phyloP scores from a whole-genome alignment of 768 basidiomycete species.

The Daedaleopsis sinensis region DNA sequence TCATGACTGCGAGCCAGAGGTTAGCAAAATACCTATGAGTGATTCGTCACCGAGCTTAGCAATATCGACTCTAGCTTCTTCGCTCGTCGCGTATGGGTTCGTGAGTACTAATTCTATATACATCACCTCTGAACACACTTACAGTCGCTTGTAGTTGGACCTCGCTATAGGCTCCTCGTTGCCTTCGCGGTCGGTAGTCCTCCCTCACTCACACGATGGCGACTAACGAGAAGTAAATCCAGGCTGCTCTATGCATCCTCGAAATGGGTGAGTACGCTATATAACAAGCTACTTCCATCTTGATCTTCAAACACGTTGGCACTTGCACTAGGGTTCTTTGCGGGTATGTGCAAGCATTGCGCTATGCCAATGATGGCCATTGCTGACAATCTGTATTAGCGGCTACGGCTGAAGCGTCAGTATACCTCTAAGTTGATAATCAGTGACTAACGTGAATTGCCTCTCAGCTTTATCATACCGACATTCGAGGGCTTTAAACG shows the following conservation, averaged over 20 bases:
- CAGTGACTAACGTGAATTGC: too few species aligned
- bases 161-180: background rate
- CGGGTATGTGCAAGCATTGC: background rate
- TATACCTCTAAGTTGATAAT: too few species aligned
- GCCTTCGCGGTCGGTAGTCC: background rate
- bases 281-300: background rate
- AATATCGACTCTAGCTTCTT: background rate
- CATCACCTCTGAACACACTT: too few species aligned
- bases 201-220: too few species aligned
- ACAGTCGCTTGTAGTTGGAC: too few species aligned
- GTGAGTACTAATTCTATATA: background rate
- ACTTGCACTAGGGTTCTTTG: conserved; percentile 4
- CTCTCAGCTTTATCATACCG: background rate
- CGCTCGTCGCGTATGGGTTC: background rate
- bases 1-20: background rate
- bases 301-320: too few species aligned
- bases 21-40: too few species aligned
- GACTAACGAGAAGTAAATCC: too few species aligned
- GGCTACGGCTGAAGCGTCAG: background rate
- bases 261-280: background rate
- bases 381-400: background rate
- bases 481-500: background rate
- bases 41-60: too few species aligned
- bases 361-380: too few species aligned
- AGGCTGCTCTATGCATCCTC: background rate